Conservation (phyloP, 1,284 basidiomycete genomes). For the Fistulina hepatica region DNA sequence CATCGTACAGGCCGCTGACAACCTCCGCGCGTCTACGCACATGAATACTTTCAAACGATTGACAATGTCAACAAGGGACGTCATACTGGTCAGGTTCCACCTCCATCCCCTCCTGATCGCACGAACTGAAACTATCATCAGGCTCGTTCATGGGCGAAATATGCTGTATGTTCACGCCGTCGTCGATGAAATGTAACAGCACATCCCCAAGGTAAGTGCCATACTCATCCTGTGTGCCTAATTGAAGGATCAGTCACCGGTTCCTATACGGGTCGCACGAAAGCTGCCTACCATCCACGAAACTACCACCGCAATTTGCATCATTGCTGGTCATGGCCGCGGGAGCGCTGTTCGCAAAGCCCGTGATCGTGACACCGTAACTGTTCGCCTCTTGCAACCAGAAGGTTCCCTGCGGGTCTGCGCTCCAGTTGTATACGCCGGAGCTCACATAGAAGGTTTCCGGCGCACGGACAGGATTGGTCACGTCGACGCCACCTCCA, state of each 20-base stretch:
- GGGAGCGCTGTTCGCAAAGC: slow-evolving; percentile 29
- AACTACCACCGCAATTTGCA: slow-evolving; percentile 25
- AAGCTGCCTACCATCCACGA: slow-evolving; percentile 22
- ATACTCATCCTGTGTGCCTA: slow-evolving; percentile 25
- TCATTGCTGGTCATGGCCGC: slow-evolving; percentile 24
- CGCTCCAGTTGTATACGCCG: slow-evolving; percentile 31
- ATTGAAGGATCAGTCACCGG: neutral
- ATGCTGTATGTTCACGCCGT: slow-evolving; percentile 22
- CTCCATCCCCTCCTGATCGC: slow-evolving; percentile 28
- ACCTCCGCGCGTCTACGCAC: slow-evolving; percentile 24
- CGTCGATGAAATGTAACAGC: slow-evolving; percentile 24
- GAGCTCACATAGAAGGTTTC: slow-evolving; percentile 30
- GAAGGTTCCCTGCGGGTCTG: slow-evolving; percentile 29
- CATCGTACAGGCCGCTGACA: slow-evolving; percentile 24
- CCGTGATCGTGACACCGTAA: slow-evolving; percentile 22
- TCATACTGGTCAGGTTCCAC: slow-evolving; percentile 24
- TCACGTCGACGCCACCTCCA: slow-evolving; percentile 31
- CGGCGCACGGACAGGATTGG: slow-evolving; percentile 30
- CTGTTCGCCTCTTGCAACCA: slow-evolving; percentile 26
- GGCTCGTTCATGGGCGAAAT: slow-evolving; percentile 32
- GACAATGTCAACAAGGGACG: neutral
- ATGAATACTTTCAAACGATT: neutral
- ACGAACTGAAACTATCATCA: slow-evolving; percentile 26
- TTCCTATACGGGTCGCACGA: neutral
- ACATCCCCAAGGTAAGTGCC: slow-evolving; percentile 28